Conservation (phyloP, 2,329 filamentous ascomycete species). For the Phoma sp. region DNA sequence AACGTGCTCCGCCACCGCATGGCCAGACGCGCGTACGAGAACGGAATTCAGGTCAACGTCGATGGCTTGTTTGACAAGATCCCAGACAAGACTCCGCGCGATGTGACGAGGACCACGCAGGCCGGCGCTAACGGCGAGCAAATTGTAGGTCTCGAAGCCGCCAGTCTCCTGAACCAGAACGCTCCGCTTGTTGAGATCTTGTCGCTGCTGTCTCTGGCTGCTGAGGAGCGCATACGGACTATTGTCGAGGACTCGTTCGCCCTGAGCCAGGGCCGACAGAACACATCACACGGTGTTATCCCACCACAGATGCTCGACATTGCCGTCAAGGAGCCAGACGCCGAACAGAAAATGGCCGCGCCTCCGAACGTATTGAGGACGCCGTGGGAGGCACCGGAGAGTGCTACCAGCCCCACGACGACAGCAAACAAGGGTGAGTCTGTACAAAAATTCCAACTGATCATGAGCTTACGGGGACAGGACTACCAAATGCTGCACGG, state of each 20-base stretch:
- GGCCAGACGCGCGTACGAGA: slow-evolving; percentile 64
- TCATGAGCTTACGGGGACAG: slow-evolving; percentile 24
- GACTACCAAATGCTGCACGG: slow-evolving; percentile 47
- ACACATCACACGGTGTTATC: slow-evolving; percentile 78
- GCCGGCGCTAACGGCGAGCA: slow-evolving; percentile 67
- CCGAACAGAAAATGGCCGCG: slow-evolving; percentile 47
- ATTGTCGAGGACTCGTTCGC: slow-evolving; percentile 78
- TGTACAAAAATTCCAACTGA: background rate
- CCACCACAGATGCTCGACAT: slow-evolving; percentile 78
- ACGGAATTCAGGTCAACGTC: slow-evolving; percentile 65
- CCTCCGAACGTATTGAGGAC: slow-evolving; percentile 48
- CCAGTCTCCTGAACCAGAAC: slow-evolving; percentile 73
- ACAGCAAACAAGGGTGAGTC: slow-evolving; percentile 49
- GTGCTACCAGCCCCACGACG: slow-evolving; percentile 61
- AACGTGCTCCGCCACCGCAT: slow-evolving; percentile 62
- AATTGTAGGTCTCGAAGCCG: slow-evolving; percentile 60
- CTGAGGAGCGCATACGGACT: slow-evolving; percentile 77
- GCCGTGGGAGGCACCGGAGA: slow-evolving; percentile 54
- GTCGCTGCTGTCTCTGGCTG: slow-evolving; percentile 80
- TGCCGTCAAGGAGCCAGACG: slow-evolving; percentile 61
- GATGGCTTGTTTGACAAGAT: slow-evolving; percentile 59
- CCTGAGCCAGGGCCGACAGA: slow-evolving; percentile 74
- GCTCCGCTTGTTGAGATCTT: slow-evolving; percentile 81
- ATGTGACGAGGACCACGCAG: slow-evolving; percentile 47
- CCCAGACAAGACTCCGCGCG: slow-evolving; percentile 38